phyloP scores from a whole-genome alignment of 1,284 basidiomycete genomes.

The Porodaedalea pini region DNA sequence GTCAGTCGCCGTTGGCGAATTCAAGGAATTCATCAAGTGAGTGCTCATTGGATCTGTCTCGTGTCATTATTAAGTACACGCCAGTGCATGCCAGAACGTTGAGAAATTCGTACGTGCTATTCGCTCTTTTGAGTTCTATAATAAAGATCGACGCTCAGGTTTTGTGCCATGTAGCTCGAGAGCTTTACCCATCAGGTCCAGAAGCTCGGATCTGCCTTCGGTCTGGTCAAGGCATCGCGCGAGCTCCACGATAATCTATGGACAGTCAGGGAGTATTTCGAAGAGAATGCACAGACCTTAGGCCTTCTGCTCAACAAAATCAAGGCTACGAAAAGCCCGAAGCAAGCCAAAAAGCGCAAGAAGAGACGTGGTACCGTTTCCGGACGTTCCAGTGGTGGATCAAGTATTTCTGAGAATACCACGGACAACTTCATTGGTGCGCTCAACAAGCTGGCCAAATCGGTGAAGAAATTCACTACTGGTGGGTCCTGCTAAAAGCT shows the following conservation, averaged over 20 bases:
- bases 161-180: constrained; percentile 1
- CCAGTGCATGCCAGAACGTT: constrained; percentile 11
- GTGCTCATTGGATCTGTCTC: neutral
- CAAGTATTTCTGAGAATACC: constrained; percentile 4
- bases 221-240: constrained; percentile 10
- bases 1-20: constrained; percentile 6
- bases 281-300: constrained; percentile 9
- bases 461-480: constrained; percentile 11
- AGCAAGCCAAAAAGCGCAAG: constrained; percentile 12
- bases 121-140: neutral
- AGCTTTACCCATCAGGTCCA: constrained; percentile 16
- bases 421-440: constrained; percentile 1
- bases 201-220: constrained; percentile 16
- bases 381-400: neutral
- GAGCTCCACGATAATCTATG: constrained; percentile 4
- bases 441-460: constrained; percentile 7
- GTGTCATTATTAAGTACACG: neutral
- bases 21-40: constrained; percentile 15
- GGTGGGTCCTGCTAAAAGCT: neutral
- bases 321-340: constrained; percentile 10
- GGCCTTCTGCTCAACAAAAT: constrained; percentile 9
- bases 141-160: neutral
- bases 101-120: constrained; percentile 8
- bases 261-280: constrained; percentile 9
- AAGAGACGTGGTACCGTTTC: constrained; percentile 1